Base-by-base conservation (phyloP, 2,329 filamentous ascomycete species). In the Calonectria crousiana region DNA sequence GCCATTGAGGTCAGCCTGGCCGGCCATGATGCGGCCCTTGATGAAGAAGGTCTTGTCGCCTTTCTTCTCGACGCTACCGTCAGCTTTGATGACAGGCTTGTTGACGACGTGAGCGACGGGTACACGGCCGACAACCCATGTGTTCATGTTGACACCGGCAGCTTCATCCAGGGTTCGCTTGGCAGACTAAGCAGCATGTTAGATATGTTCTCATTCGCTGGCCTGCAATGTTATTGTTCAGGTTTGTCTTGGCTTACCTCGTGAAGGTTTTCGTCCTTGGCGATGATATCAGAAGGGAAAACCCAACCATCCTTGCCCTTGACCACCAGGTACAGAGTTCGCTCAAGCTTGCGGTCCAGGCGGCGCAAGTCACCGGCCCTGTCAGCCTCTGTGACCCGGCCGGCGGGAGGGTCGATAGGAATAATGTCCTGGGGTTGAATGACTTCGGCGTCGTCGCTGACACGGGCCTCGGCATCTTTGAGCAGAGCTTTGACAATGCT, bases 61-160 rank as follows among this genome's bases (percentile, higher is more conserved):
- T 71, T 89, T 86, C 78, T 84, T 79, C 73, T 84, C 81, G 58
- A 89, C 80, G 38, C 83, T 81, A 58, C 84, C 83, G 82, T 89
- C 86, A 78, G 85, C 82, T 79, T 84, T 83, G 82, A 88, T 79
- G 80, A 84, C 78, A 79, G 89, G 89, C 76, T 91, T 87, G 75
- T 87, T 87, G 78, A 94, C 89, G 81, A 94, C 87, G 86, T 98
- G 94, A 32, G 96, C 96, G 73, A 98, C 91, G 14, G 97, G 97
- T 73, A 94, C 94, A 80, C 95, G 95, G 74, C 95, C 96, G 67
- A 99, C 94, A 79, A 98, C 92, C 96, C 97, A 99, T 70, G 95
- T 98, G 88, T 98, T 98, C 96, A 99, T 98, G 89, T 99, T 97
- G 75, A 94, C 87, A 73, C 97, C 97, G 13, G 93, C 95, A 4